Evolutionary conservation across 1,139 yeast genomes (phyloP), one percentile per base, ranked within the genome.

Genomic region (Geotrichum klebahnii): DNA sequence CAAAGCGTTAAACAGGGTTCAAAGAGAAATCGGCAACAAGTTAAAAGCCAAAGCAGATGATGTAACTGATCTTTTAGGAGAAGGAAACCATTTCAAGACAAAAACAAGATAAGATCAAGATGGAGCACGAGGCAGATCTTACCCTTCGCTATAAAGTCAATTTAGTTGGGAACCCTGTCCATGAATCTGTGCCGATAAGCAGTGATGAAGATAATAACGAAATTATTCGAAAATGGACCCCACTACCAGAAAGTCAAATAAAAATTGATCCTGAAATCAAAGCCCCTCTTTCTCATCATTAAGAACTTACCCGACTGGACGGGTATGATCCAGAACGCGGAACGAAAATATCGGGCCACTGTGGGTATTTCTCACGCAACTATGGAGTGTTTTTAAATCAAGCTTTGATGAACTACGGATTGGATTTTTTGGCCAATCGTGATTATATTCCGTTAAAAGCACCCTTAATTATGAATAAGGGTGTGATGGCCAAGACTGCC

Each of bases 301-400:
- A 92, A 74, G 84, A 94, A 51, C 78, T 94, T 61, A 78, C 94
- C 61, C 82, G 97, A 73, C 77, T 92, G 60, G 97, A 92, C 65
- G 99, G 99, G 58, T 92, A 88, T 70, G 99, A 92, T 68, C 97
- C 96, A 59, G 98, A 92, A 72, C 85, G 99, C 74, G 99, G 99
- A 69, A 96, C 88, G 57, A 86, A 90, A 75, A 83, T 92, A 60
- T 92, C 92, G 53, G 99, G 99, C 56, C 99, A 92, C 78, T 85
- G 99, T 74, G 99, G 99, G 57, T 92, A 89, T 74, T 92, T 92
- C 73, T 78, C 94, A 68, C 83, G 96, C 74, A 85, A 84, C 70
- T 85, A 80, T 63, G 98, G 98, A 72, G 98, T 92, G 35, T 94
- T 90, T 74, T 80, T 92, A 69, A 92, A 94, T 77, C 97, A 94